Conservation (phyloP, 192 early-diverging fungal species). For the Coemansia sp. region DNA sequence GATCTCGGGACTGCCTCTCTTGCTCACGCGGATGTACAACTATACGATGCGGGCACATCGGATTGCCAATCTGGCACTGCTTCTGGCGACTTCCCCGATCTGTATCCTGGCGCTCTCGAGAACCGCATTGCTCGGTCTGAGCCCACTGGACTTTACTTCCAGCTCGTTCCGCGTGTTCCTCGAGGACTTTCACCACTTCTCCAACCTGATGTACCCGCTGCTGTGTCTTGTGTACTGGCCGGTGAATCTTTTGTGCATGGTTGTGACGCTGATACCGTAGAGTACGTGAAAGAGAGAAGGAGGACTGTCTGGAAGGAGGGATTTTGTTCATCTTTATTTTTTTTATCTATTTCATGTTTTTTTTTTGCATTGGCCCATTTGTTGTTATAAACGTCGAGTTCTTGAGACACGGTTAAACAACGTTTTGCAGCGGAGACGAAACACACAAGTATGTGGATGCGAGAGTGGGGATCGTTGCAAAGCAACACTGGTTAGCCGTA, state of each 20-base stretch:
- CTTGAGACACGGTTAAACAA: no score
- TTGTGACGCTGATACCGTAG: conserved; percentile 42
- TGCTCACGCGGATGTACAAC: conserved; percentile 55
- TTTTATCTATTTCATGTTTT: neutral
- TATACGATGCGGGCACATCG: conserved; percentile 10
- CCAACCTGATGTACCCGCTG: conserved; percentile 63
- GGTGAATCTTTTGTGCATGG: conserved; percentile 50
- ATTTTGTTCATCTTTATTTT: neutral
- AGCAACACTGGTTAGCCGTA: no score
- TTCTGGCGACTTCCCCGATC: conserved; percentile 56
- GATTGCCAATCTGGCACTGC: conserved; percentile 14
- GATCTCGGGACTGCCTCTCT: conserved; percentile 62
- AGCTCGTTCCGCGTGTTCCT: conserved; percentile 58
- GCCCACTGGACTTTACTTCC: conserved; percentile 36
- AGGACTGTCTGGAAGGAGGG: neutral
- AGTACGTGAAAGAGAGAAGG: neutral
- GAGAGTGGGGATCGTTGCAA: no score
- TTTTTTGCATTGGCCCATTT: neutral
- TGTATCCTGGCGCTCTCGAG: conserved; percentile 61
- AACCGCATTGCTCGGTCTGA: conserved; percentile 41
- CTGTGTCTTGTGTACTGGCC: conserved; percentile 77
- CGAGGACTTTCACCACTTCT: conserved; percentile 64
- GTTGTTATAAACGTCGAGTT: no score
- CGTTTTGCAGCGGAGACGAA: no score
- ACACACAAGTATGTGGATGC: no score